These are phyloP conservation scores for Dendrocalamus sinicus DNA, from an alignment of 176 grass and related monocot species.

Conservation along the genomic window DNA sequence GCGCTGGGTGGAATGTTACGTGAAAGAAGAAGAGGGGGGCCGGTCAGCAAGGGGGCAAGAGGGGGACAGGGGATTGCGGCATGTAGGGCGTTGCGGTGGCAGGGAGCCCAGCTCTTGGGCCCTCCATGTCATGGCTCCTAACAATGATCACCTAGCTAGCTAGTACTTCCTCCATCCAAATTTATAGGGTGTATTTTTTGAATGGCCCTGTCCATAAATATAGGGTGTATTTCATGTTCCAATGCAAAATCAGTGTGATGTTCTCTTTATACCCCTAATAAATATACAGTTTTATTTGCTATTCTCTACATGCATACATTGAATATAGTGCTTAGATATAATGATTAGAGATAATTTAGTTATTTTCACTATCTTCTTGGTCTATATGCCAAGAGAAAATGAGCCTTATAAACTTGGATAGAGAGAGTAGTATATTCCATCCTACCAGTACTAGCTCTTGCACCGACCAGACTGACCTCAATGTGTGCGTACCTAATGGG, in stretches of 20 bases:
- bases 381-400: too few relatives aligned
- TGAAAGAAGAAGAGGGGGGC: not conserved
- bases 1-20: not conserved
- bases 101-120: not conserved
- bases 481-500: not conserved
- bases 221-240: too few relatives aligned
- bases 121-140: not conserved
- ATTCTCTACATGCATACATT: too few relatives aligned
- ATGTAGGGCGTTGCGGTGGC: conserved; percentile 45
- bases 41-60: not conserved
- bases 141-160: conserved; percentile 11
- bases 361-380: too few relatives aligned
- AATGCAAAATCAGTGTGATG: too few relatives aligned
- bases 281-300: too few relatives aligned
- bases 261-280: too few relatives aligned
- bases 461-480: not conserved
- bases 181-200: too few relatives aligned
- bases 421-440: not conserved
- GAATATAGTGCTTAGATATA: too few relatives aligned
- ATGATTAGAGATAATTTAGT: too few relatives aligned
- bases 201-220: too few relatives aligned
- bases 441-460: not conserved
- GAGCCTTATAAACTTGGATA: too few relatives aligned
- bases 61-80: conserved; percentile 5
- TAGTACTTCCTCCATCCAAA: not conserved